phyloP scores from a whole-genome alignment of 176 grass and related monocot species.

The Carex pumila region DNA sequence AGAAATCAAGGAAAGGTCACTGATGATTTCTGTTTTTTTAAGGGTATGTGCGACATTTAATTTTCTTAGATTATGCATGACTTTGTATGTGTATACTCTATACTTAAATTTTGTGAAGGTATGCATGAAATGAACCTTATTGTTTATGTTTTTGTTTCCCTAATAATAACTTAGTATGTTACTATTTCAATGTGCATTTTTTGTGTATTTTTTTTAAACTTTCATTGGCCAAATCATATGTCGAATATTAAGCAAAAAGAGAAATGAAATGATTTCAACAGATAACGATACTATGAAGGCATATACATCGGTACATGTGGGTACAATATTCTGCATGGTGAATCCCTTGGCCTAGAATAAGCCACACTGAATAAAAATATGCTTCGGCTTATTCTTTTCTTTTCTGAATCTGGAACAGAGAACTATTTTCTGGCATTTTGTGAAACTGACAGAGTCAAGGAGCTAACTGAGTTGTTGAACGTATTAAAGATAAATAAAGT shows the following conservation, averaged over 20 bases:
- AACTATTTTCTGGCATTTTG: conserved; percentile 85
- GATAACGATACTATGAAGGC: neutral
- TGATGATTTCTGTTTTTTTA: neutral
- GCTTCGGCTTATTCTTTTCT: conserved; percentile 12
- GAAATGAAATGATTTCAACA: neutral
- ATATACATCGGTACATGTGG: neutral
- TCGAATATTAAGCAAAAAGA: neutral
- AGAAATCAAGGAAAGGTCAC: neutral
- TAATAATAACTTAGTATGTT: neutral
- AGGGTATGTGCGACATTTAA: neutral
- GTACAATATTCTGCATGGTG: neutral
- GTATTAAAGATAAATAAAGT: conserved; percentile 52
- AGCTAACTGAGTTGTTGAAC: conserved; percentile 50
- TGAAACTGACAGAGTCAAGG: conserved; percentile 57
- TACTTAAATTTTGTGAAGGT: neutral
- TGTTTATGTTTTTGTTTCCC: too few relatives aligned
- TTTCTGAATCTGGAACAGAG: conserved; percentile 40
- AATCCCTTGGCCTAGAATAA: neutral
- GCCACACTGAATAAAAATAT: neutral
- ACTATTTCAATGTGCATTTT: neutral
- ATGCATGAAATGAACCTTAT: too few relatives aligned
- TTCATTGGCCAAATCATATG: neutral
- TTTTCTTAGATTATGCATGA: neutral
- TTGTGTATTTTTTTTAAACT: neutral
- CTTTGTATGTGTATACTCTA: neutral